Evolutionary conservation across 352 stramenopile species (phyloP), one percentile per base, ranked within the genome.

Genomic region (Pythium sp.): DNA sequence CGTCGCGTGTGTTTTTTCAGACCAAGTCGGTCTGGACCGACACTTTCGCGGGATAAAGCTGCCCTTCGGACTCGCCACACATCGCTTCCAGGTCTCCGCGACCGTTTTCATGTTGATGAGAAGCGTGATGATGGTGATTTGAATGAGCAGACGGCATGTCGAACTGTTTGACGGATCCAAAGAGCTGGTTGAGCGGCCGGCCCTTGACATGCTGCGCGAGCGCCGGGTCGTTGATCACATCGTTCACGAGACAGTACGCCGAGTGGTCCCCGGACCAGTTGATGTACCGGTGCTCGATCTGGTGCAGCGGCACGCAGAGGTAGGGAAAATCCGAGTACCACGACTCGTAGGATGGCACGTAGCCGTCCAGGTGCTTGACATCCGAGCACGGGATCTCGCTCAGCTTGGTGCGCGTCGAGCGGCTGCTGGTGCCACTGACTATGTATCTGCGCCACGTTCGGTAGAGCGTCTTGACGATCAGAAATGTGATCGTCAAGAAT

Each of bases 281-380:
- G 63, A 91, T 79, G 59, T 78, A 89, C 36, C 76, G 72, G 46
- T 78, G 67, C 49, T 89, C 81, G 64, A 91, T 89, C 22, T 72
- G 63, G 32, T 61, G 67, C 28, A 91, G 68, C n/a, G 82, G 72
- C 3, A 91, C 82, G 32, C 79, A 86, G 2, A 91, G 68, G 34
- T 82, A 89, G 14, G 82, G 80, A 30, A 91, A 91, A 56, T 88
- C 82, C 22, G 82, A 87, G 67, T 87, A 91, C 77, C 72, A 84
- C n/a, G 80, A 87, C 64, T 88, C 81, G 51, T 86, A 91, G 11
- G 73, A 79, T 57, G 80, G 82, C 38, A 91, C 72, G 66, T 89
- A 91, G 1, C 75, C 82, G 22, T 79, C 76, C 5, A 91, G 73
- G n/a, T 80, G 75, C 43, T 66, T 73, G 3, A 91, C 79, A 1